phyloP scores from a whole-genome alignment of 1,284 basidiomycete species.

The Polyporus tsugae region DNA sequence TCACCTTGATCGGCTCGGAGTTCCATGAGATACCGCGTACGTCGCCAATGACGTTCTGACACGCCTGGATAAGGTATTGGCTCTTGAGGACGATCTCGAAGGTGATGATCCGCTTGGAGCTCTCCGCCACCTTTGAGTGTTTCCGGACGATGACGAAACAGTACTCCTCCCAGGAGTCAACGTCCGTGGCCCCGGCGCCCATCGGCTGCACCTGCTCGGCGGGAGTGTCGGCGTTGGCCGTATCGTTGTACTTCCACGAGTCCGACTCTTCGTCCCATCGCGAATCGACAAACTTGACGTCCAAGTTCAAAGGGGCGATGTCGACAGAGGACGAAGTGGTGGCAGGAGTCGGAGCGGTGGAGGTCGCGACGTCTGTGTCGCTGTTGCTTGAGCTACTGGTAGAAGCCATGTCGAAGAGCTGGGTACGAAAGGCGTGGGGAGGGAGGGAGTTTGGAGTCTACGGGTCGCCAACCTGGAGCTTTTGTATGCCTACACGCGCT shows the following conservation, averaged over 20 bases:
- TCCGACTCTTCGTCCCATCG: slow-evolving; percentile 15
- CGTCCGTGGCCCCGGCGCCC: slow-evolving; percentile 3
- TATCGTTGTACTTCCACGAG: slow-evolving; percentile 18
- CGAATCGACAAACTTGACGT: slow-evolving; percentile 21
- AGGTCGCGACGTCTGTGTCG: neutral
- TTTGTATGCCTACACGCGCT: neutral
- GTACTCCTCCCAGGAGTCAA: slow-evolving; percentile 9
- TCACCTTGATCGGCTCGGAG: slow-evolving; percentile 57
- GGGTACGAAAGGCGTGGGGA: neutral
- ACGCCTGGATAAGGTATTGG: slow-evolving; percentile 59
- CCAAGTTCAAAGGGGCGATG: neutral
- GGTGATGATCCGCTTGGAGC: slow-evolving; percentile 45
- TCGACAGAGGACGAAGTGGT: slow-evolving; percentile 6
- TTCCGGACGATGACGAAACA: slow-evolving; percentile 60
- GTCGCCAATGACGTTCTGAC: slow-evolving; percentile 58
- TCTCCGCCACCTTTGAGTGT: slow-evolving; percentile 43
- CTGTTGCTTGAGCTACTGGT: neutral
- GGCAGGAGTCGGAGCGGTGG: neutral
- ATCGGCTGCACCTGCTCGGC: slow-evolving; percentile 17
- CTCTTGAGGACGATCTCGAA: slow-evolving; percentile 64
- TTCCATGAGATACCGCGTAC: slow-evolving; percentile 66
- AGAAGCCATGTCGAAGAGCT: neutral
- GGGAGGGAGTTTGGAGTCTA: neutral
- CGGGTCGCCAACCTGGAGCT: neutral
- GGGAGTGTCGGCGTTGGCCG: slow-evolving; percentile 11